phyloP scores from a whole-genome alignment of 768 basidiomycete species.

The Pisolithus microcarpus region DNA sequence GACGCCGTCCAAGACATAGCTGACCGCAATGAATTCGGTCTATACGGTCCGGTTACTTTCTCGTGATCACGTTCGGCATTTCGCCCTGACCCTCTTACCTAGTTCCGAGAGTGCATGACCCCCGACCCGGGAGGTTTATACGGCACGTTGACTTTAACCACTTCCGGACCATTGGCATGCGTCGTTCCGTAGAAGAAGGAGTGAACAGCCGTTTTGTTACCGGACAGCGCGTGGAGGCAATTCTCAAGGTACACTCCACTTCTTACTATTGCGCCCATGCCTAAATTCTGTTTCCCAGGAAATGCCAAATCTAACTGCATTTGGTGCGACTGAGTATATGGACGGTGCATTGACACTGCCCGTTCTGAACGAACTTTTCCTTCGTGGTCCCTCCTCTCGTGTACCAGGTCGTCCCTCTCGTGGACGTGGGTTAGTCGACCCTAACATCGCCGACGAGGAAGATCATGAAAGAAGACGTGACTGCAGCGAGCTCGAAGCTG shows the following conservation, averaged over 20 bases:
- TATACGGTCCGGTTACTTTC: conserved; percentile 52
- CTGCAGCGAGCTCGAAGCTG: conserved; percentile 74
- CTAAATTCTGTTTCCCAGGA: conserved; percentile 44
- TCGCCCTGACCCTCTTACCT: conserved; percentile 4
- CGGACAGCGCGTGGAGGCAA: conserved; percentile 69
- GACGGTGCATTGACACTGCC: conserved; percentile 81
- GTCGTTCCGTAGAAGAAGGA: conserved; percentile 85
- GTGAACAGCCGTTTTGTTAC: conserved; percentile 90
- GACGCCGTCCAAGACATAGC: conserved; percentile 70
- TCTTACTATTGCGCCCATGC: conserved; percentile 1
- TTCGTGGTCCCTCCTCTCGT: conserved; percentile 71
- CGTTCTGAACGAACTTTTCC: conserved; percentile 84
- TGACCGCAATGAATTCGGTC: conserved; percentile 53
- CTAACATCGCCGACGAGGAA: conserved; percentile 62
- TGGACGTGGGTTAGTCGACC: conserved; percentile 49
- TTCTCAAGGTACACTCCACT: conserved; percentile 53
- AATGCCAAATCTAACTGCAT: conserved; percentile 75
- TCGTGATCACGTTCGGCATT: neutral
- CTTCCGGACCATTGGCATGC: conserved; percentile 95
- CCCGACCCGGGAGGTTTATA: conserved; percentile 73
- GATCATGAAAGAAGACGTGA: conserved; percentile 68
- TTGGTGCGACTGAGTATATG: conserved; percentile 99
- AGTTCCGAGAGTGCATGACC: conserved; percentile 67
- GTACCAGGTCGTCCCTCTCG: conserved; percentile 63
- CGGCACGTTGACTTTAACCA: conserved; percentile 91